Conservation (phyloP, 176 grass and related monocot species). For the Musa itinerans region DNA sequence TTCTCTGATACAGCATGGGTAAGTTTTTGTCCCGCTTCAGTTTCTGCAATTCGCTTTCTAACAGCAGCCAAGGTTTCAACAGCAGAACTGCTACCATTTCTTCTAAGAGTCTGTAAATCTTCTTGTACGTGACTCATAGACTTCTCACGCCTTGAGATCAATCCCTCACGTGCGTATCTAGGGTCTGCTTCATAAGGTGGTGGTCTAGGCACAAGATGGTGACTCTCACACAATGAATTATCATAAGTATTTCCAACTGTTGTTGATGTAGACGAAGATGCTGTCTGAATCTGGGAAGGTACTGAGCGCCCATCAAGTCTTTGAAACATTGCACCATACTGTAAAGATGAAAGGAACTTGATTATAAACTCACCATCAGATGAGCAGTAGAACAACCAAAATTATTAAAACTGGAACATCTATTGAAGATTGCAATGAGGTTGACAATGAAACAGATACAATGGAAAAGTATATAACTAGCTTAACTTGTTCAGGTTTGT, state of each 20-base stretch:
- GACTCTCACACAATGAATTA: slow-evolving; percentile 40
- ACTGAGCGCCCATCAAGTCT: slow-evolving; percentile 4
- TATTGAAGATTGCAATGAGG: neutral
- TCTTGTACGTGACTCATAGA: slow-evolving; percentile 58
- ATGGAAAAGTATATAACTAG: neutral
- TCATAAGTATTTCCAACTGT: neutral
- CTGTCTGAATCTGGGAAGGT: slow-evolving; percentile 3
- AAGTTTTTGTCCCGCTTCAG: slow-evolving; percentile 48
- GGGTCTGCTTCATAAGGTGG: slow-evolving; percentile 74
- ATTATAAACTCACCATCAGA: neutral
- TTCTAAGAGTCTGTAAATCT: slow-evolving; percentile 61
- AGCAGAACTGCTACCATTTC: slow-evolving; percentile 13
- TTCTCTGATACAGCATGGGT: slow-evolving; percentile 41
- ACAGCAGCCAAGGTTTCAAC: slow-evolving; percentile 5
- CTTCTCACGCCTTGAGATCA: slow-evolving; percentile 44
- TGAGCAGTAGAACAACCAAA: neutral
- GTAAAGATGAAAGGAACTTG: neutral
- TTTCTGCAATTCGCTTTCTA: slow-evolving; percentile 46
- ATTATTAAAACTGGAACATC: neutral
- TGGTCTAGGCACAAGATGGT: slow-evolving; percentile 60
- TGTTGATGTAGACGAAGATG: neutral
- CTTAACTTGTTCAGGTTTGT: neutral
- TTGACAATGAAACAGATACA: neutral
- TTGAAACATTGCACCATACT: slow-evolving; percentile 9
- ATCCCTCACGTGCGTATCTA: slow-evolving; percentile 50